phyloP scores from a whole-genome alignment of 169 alveolate genomes.

The Plasmodium chabaudi region DNA sequence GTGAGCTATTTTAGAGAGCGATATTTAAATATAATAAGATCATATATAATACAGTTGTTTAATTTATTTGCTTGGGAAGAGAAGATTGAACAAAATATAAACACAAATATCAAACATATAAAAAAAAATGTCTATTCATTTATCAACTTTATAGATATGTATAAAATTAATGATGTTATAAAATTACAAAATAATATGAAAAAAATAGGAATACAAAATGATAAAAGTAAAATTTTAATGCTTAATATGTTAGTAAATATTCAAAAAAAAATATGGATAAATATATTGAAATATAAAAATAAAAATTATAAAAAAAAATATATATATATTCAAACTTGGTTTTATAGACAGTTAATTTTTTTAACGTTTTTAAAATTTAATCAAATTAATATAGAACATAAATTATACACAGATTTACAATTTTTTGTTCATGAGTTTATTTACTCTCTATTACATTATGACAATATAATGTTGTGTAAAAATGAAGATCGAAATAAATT shows the following conservation, averaged over 20 bases:
- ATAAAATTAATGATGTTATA: slow-evolving; percentile 20
- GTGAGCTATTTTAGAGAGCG: slow-evolving; percentile 18
- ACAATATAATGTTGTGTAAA: slow-evolving; percentile 3
- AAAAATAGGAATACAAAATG: slow-evolving; percentile 1
- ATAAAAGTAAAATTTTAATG: slow-evolving; percentile 15
- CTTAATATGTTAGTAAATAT: slow-evolving; percentile 8
- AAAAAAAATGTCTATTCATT: slow-evolving; percentile 23
- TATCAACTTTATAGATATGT: slow-evolving; percentile 1
- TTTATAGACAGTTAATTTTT: slow-evolving; percentile 16
- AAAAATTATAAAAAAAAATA: slow-evolving; percentile 13
- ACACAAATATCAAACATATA: slow-evolving; percentile 5
- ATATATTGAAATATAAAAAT: slow-evolving; percentile 23
- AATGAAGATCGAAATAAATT: slow-evolving; percentile 27
- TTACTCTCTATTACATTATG: slow-evolving; percentile 13
- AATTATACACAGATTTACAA: slow-evolving; percentile 23
- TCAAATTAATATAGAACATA: slow-evolving; percentile 54
- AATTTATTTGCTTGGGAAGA: slow-evolving; percentile 55
- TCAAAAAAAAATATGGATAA: slow-evolving; percentile 37
- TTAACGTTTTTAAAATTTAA: slow-evolving; percentile 16
- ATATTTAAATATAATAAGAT: slow-evolving; percentile 19
- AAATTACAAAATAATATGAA: slow-evolving; percentile 8
- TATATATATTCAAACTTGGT: slow-evolving; percentile 19
- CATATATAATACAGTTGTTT: slow-evolving; percentile 37
- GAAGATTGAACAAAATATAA: slow-evolving; percentile 20
- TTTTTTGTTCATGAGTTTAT: slow-evolving; percentile 30